phyloP scores from a whole-genome alignment of 768 basidiomycete species.

The Lepiota subincarnata region DNA sequence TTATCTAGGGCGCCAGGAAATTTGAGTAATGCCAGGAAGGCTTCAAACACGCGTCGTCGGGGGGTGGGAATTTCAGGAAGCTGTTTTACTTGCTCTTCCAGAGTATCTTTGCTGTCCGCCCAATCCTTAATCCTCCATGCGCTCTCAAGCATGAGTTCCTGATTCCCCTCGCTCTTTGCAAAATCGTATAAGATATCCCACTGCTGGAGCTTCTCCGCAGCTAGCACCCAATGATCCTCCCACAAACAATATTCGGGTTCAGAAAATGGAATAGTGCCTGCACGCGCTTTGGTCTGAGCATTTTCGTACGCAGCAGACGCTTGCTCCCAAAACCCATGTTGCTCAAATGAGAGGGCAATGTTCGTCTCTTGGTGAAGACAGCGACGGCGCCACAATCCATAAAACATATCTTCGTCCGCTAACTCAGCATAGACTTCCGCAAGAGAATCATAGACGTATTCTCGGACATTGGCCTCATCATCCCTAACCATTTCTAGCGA shows the following conservation, averaged over 20 bases:
- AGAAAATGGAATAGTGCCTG: conserved; percentile 81
- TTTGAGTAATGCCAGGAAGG: conserved; percentile 86
- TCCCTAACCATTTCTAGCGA: conserved; percentile 79
- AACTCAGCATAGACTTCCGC: conserved; percentile 95
- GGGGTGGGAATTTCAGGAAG: conserved; percentile 89
- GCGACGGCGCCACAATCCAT: conserved; percentile 91
- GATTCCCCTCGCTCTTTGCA: conserved; percentile 82
- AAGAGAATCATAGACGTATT: conserved; percentile 84
- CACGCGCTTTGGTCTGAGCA: conserved; percentile 82
- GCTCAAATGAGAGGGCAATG: conserved; percentile 83
- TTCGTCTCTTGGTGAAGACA: conserved; percentile 90
- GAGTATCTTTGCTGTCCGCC: conserved; percentile 69
- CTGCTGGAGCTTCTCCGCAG: conserved; percentile 94
- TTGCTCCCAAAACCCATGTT: conserved; percentile 96
- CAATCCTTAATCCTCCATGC: conserved; percentile 95
- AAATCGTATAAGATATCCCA: conserved; percentile 96
- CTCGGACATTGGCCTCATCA: conserved; percentile 74
- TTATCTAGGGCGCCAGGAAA: conserved; percentile 77
- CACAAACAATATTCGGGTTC: conserved; percentile 96
- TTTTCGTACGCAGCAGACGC: conserved; percentile 84
- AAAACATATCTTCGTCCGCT: conserved; percentile 95
- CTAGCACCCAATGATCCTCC: conserved; percentile 99
- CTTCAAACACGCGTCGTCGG: conserved; percentile 95
- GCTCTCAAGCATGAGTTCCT: conserved; percentile 90
- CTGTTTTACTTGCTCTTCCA: conserved; percentile 78